Evolutionary conservation across 306 rosid species (phyloP), one percentile per base, ranked within the genome.

Genomic region (Vicia faba): DNA sequence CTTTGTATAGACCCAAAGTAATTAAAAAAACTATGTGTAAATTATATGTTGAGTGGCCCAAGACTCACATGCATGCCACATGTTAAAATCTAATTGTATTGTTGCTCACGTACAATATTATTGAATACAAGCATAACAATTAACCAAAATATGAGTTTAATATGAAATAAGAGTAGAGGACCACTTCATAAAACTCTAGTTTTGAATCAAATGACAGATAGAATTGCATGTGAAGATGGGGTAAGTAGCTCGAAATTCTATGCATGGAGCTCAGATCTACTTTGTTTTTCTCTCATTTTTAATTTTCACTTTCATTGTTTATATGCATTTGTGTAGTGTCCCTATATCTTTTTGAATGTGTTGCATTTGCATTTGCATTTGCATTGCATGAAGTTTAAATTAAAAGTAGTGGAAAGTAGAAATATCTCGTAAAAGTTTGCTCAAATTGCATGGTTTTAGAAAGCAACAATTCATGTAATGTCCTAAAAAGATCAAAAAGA

Each of bases 211-310:
- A 74, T 77, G 57, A 73, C 70, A 73, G 75, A 76, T 66, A 41
- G 80, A 71, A 71, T 11, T 76, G 91, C 91, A 85, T 86, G 91
- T 88, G 91, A 79, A 51, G 14, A 72, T 74, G 95, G 66, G 73
- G 75, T 41, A 33, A 74, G 70, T 46, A 85, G 87, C 88, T 81
- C 95, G 69, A 12, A 81, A 80, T 88, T 83, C 90, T 57, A 88
- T 74, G 90, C 82, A 64, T 83, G 68, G 74, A 77, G 75, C 75
- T 82, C 70, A 73, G 78, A 77, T 71, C 66, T 74, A 58, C 75
- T 61, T 78, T 78, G 62, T 50, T 69, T 73, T 71, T 57, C 59
- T 50, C 53, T 58, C 15, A 18, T 76, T 61, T 51, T 66, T 80
- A 59, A 60, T 70, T 66, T 25, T 0, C 61, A 50, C 33, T 69